A percentile compares a stretch with the other conserved stretches of the same genome.
phyloP scores from a whole-genome alignment of 495 filamentous ascomycete genomes.

The Tuber indicum region DNA sequence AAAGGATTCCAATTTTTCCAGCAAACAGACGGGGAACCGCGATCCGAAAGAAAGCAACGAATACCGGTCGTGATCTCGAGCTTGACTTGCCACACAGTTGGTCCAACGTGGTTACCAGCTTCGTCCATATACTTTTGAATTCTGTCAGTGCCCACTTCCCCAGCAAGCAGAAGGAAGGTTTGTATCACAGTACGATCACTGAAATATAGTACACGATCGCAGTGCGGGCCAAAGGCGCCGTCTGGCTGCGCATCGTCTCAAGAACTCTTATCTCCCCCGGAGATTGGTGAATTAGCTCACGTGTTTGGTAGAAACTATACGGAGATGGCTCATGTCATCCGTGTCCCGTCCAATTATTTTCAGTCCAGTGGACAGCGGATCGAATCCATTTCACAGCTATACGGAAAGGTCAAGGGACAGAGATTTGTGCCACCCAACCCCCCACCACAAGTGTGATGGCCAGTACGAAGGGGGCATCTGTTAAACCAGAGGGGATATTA shows the following conservation, averaged over 20 bases:
- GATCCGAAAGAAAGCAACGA: slow-evolving; percentile 75
- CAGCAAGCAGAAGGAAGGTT: slow-evolving; percentile 96
- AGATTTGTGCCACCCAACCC: slow-evolving; percentile 81
- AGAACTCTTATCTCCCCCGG: slow-evolving; percentile 90
- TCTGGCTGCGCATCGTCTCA: slow-evolving; percentile 89
- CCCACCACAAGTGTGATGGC: too few species aligned
- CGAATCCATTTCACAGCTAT: slow-evolving; percentile 94
- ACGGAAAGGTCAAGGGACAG: slow-evolving; percentile 86
- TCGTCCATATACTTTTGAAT: slow-evolving; percentile 89
- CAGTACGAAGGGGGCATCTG: too few species aligned
- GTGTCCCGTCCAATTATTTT: slow-evolving; percentile 93
- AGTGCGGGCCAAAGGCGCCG: slow-evolving; percentile 76
- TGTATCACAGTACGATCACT: slow-evolving; percentile 98
- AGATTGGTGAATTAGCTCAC: slow-evolving; percentile 94
- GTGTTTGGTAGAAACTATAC: slow-evolving; percentile 90
- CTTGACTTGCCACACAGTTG: slow-evolving; percentile 78
- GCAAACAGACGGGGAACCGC: slow-evolving; percentile 97
- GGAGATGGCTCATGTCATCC: slow-evolving; percentile 98
- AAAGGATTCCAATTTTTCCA: slow-evolving; percentile 78
- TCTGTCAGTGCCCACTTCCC: slow-evolving; percentile 94
- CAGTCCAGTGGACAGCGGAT: slow-evolving; percentile 90
- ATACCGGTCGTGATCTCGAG: slow-evolving; percentile 88
- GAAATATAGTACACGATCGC: slow-evolving; percentile 92
- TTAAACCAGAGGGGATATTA: too few species aligned
- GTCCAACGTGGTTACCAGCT: slow-evolving; percentile 91